Percentiles rank a stretch among this genome's conserved stretches.
Conservation (phyloP, 345 rosid genomes). For the Sonneratia caseolaris region DNA sequence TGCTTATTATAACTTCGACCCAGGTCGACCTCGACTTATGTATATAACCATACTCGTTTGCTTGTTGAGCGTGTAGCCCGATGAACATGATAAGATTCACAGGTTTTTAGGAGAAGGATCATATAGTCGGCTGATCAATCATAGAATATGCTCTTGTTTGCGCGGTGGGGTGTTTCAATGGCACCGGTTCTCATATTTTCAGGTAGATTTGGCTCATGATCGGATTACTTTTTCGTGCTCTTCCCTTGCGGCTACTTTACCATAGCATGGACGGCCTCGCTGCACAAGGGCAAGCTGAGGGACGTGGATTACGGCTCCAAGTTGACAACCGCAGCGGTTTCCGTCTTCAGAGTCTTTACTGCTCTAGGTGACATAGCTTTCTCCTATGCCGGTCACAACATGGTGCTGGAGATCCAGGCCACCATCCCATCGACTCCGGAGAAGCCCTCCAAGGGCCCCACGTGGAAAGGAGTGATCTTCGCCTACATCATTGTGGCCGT, state of each 20-base stretch:
- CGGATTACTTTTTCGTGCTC: background rate
- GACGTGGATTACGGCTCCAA: constrained; percentile 40
- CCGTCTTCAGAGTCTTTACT: constrained; percentile 44
- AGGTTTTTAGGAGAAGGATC: too few relatives aligned
- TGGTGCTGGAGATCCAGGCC: constrained; percentile 18
- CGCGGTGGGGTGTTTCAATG: too few relatives aligned
- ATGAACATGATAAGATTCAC: too few relatives aligned
- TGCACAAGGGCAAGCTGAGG: constrained; percentile 37
- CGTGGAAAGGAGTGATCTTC: constrained; percentile 69
- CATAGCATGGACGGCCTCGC: constrained; percentile 61
- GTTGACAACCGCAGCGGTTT: constrained; percentile 28
- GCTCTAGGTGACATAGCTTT: constrained; percentile 83
- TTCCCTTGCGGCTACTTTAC: constrained; percentile 50
- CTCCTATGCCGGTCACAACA: constrained; percentile 75
- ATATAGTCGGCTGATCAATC: too few relatives aligned
- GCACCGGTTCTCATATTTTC: too few relatives aligned
- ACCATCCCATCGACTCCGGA: constrained; percentile 72
- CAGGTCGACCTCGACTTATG: too few relatives aligned
- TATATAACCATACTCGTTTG: too few relatives aligned
- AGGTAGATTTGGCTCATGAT: too few relatives aligned
- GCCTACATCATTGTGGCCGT: constrained; percentile 61
- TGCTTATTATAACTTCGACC: background rate
- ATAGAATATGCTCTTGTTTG: too few relatives aligned
- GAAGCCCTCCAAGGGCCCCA: constrained; percentile 73
- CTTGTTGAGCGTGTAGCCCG: too few relatives aligned